These are phyloP conservation scores for Candida sanyaensis DNA, from an alignment of 1,139 yeast genomes.

Conservation along the genomic window DNA sequence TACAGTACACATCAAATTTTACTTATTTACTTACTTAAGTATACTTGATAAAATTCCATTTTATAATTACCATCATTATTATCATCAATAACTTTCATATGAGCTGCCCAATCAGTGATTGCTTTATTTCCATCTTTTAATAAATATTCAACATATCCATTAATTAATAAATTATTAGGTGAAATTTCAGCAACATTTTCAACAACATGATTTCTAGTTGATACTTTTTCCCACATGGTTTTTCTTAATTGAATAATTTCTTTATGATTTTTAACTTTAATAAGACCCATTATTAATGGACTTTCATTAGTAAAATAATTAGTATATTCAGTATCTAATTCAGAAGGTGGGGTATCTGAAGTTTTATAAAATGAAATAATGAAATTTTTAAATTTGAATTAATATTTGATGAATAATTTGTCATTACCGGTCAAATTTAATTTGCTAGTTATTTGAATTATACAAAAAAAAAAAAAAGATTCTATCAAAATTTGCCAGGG, in stretches of 20 bases:
- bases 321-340: conserved; percentile 19
- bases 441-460: not conserved
- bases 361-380: conserved; percentile 18
- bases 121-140: conserved; percentile 19
- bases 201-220: conserved; percentile 23
- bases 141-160: conserved; percentile 24
- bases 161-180: conserved; percentile 14
- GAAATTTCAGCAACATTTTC: conserved; percentile 18
- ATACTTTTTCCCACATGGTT: conserved; percentile 24
- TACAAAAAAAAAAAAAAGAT: no score
- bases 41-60: conserved; percentile 24
- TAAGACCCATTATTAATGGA: conserved; percentile 20
- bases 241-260: conserved; percentile 19
- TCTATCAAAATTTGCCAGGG: no score
- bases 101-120: conserved; percentile 22
- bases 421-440: not conserved
- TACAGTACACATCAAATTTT: not conserved
- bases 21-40: conserved; percentile 8
- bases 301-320: conserved; percentile 17
- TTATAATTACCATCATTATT: conserved; percentile 10
- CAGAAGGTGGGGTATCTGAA: conserved; percentile 21
- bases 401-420: not conserved
- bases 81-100: conserved; percentile 18
- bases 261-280: conserved; percentile 12
- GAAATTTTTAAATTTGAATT: conserved; percentile 13